phyloP scores from a whole-genome alignment of 495 filamentous ascomycete genomes.

The Podospora appendiculata region DNA sequence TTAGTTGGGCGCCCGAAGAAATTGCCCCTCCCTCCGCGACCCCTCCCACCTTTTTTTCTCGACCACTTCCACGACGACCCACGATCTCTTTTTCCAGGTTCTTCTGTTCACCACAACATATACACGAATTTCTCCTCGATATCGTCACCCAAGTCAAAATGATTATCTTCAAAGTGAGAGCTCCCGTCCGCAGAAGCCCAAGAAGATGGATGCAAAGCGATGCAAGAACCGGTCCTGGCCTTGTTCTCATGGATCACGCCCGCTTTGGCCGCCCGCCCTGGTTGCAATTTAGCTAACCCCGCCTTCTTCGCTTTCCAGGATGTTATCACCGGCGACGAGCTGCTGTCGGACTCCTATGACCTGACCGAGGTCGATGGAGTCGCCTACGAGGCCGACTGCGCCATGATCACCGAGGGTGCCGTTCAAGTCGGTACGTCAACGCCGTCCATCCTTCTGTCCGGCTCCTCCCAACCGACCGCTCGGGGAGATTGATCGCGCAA shows the following conservation, averaged over 20 bases:
- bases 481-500: background rate
- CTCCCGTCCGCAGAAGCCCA: no score
- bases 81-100: constrained; percentile 4
- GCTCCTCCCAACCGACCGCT: background rate
- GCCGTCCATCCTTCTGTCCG: background rate
- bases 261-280: no score
- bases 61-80: constrained; percentile 7
- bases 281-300: background rate
- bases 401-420: constrained; percentile 67
- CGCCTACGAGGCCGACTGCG: constrained; percentile 83
- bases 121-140: background rate
- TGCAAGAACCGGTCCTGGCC: no score
- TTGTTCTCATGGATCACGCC: no score
- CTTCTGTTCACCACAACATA: background rate
- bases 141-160: constrained; percentile 48
- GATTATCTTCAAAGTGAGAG: constrained; percentile 89
- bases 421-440: constrained; percentile 61
- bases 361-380: constrained; percentile 66
- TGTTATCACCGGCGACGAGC: constrained; percentile 82
- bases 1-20: constrained; percentile 16
- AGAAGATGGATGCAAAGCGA: no score
- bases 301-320: constrained; percentile 50
- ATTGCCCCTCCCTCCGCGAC: constrained; percentile 17
- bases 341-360: constrained; percentile 89
- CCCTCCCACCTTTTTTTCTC: constrained; percentile 7